phyloP scores from a whole-genome alignment of 2,329 filamentous ascomycete species.

The Hypoxylon sp. region DNA sequence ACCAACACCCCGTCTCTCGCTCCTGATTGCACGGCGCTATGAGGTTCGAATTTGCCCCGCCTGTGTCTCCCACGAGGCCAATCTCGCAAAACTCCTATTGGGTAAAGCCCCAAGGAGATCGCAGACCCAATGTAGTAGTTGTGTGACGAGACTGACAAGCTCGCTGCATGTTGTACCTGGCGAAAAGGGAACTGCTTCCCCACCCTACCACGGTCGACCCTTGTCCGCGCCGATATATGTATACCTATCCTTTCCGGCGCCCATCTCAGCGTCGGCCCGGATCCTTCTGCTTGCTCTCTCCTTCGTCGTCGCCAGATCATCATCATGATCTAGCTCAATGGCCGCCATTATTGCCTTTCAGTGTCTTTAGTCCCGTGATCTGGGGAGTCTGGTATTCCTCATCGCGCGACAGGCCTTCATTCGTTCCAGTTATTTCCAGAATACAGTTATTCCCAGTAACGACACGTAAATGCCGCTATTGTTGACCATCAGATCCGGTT shows the following conservation, averaged over 20 bases:
- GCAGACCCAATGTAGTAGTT: conserved; percentile 42
- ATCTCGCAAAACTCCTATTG: conserved; percentile 48
- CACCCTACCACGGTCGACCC: conserved; percentile 46
- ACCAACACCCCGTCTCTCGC: conserved; percentile 44
- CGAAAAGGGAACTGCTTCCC: conserved; percentile 47
- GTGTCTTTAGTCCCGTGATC: conserved; percentile 52
- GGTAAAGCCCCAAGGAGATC: conserved; percentile 40
- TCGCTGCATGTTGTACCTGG: conserved; percentile 49
- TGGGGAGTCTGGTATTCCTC: conserved; percentile 58
- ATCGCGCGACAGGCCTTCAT: conserved; percentile 40
- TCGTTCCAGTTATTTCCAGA: conserved; percentile 37
- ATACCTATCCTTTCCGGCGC: conserved; percentile 41
- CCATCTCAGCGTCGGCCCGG: conserved; percentile 45
- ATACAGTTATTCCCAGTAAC: conserved; percentile 21
- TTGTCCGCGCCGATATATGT: conserved; percentile 47
- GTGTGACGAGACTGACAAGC: conserved; percentile 49
- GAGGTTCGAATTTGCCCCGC: conserved; percentile 40
- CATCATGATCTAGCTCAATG: conserved; percentile 48
- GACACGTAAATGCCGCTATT: conserved; percentile 20
- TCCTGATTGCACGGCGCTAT: conserved; percentile 50
- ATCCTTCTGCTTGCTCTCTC: conserved; percentile 32
- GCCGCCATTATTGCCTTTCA: conserved; percentile 42
- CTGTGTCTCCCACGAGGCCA: conserved; percentile 47
- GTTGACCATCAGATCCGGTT: conserved; percentile 6
- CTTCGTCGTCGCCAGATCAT: conserved; percentile 42